Conservation (phyloP, 108 stramenopile genomes). For the Pseudonitzschia pungens region DNA sequence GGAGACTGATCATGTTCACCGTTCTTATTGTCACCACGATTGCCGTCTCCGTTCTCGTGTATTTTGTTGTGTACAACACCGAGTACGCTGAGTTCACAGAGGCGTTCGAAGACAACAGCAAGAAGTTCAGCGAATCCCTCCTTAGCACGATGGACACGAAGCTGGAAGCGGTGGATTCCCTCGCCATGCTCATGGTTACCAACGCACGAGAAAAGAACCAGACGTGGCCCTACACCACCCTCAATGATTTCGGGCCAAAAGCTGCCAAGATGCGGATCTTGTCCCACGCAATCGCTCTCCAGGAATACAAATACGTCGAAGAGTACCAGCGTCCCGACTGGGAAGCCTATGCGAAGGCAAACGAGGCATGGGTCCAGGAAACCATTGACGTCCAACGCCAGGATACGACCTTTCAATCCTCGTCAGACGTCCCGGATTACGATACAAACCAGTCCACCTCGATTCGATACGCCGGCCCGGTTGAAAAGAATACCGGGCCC, state of each 20-base stretch:
- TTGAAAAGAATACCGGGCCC: neutral
- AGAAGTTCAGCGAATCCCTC: conserved; percentile 20
- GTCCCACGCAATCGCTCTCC: conserved; percentile 1
- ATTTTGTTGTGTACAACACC: neutral
- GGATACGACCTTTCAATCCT: neutral
- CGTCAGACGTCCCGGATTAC: neutral
- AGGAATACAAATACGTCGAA: conserved; percentile 3
- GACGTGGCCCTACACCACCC: conserved; percentile 24
- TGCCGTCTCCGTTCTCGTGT: conserved; percentile 2
- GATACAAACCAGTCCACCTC: neutral
- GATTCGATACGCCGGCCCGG: conserved; percentile 5
- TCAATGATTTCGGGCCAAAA: conserved; percentile 1
- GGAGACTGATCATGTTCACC: conserved; percentile 7
- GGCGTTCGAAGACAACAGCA: conserved; percentile 4
- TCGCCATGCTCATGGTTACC: conserved; percentile 9
- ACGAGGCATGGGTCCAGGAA: conserved; percentile 10
- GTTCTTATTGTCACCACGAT: conserved; percentile 18
- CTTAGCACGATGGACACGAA: conserved; percentile 12
- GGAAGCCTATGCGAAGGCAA: conserved; percentile 8
- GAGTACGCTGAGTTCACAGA: conserved; percentile 17
- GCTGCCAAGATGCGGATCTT: conserved; percentile 9
- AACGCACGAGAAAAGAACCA: conserved; percentile 9
- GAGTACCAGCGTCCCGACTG: conserved; percentile 7
- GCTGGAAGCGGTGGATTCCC: conserved; percentile 23
- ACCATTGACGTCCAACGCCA: neutral